Evolutionary conservation across 2,329 filamentous ascomycete species (phyloP), one percentile per base, ranked within the genome.

Genomic region (Thelonectria blattea): DNA sequence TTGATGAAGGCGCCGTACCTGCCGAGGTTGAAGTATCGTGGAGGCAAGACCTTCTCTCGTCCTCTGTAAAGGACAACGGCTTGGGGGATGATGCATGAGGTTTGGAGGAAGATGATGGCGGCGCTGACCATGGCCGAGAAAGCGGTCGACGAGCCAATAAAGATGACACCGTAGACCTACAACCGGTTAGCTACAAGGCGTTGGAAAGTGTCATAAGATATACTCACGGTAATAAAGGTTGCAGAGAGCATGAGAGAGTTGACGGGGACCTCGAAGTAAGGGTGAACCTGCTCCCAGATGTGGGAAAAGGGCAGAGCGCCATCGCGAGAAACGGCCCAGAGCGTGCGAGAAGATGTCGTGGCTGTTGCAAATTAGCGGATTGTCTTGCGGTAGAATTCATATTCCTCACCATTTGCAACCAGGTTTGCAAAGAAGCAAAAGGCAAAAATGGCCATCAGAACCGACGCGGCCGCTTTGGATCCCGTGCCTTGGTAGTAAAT

Each of bases 141-240:
- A 1, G 72, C 72, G 1, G 72, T 72, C 2, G 68, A 66, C 0
- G 70, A 74, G 3, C 72, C 72, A 1, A 74, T 60, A 47, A 72
- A 74, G 0, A 74, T 69, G 6, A 71, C 56, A 2, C 69, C 72
- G 8, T 75, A 75, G 0, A 74, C 4, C 63, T 71, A 12, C 11
- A 27, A 30, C 11, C 32, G 1, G 0, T 4, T 0, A 1, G 20
- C 58, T 5, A 63, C 2, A 30, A 10, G 2, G 7, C 22, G 7
- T 24, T 24, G 22, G 7, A 30, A 8, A 30, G 5, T 30, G 4
- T 8, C 1, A 1, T 1, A 14, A 17, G 3, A 5, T 11, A 2
- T 4, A 60, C 64, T 56, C 0, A 67, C 65, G 0, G 63, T 64
- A 0, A 64, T 59, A 1, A 65, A 68, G 0, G 47, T 50, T 2